Evolutionary conservation across 192 early-diverging fungal species (phyloP).

Genomic region (Phycomyces nitens): DNA sequence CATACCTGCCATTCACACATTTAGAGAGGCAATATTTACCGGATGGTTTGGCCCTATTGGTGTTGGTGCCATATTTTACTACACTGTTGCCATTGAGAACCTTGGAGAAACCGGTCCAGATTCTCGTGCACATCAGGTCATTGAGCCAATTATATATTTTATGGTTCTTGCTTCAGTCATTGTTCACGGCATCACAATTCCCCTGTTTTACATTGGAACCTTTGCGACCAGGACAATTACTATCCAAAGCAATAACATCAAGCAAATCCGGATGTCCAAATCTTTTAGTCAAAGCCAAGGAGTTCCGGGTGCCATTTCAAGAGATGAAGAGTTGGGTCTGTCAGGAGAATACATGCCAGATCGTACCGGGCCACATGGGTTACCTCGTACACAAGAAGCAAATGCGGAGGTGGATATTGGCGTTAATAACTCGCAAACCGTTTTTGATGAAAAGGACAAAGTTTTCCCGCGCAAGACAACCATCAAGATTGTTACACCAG

Average conservation of each 20-base stretch:
- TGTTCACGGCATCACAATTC: constrained; percentile 77
- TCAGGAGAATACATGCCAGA: not conserved
- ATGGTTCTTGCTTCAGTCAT: constrained; percentile 73
- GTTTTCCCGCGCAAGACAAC: constrained; percentile 2
- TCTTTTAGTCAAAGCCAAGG: not conserved
- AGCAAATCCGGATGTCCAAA: constrained; percentile 2
- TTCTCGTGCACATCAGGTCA: constrained; percentile 23
- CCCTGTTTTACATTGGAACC: constrained; percentile 59
- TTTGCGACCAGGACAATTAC: constrained; percentile 24
- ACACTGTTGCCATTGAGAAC: constrained; percentile 26
- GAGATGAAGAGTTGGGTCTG: not conserved
- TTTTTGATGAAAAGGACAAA: too few relatives aligned
- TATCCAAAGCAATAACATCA: too few relatives aligned
- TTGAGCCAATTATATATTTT: constrained; percentile 60
- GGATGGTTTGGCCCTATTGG: constrained; percentile 94
- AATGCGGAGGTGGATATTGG: too few relatives aligned
- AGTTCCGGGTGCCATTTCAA: not conserved
- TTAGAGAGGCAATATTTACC: constrained; percentile 70
- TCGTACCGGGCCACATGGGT: too few relatives aligned
- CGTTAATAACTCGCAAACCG: too few relatives aligned
- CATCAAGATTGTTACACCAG: constrained; percentile 9
- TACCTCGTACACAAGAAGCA: too few relatives aligned
- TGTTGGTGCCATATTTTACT: constrained; percentile 47
- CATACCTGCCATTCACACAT: constrained; percentile 64
- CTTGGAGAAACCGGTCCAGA: constrained; percentile 16